Evolutionary conservation across 257 asterid genomes (phyloP).

Genomic region (Capsicum rhomboideum): DNA sequence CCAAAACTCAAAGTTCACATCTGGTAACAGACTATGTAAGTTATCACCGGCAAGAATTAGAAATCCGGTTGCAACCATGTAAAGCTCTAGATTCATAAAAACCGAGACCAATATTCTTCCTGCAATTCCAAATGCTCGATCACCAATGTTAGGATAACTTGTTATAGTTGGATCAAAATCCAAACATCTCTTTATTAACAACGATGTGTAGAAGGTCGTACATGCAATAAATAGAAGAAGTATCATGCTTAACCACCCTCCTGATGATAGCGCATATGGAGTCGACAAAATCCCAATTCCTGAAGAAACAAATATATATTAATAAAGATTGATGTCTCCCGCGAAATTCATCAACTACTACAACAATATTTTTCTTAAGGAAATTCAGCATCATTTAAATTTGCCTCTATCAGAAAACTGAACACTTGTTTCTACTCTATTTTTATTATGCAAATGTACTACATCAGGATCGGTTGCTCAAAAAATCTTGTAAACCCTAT

Average conservation of each 20-base stretch:
- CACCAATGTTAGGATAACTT: conserved; percentile 73
- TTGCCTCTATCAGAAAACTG: too few species aligned
- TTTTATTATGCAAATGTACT: too few species aligned
- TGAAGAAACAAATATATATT: too few species aligned
- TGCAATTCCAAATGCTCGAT: conserved; percentile 56
- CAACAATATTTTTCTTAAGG: too few species aligned
- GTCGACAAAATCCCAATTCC: conserved; percentile 85
- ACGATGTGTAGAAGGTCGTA: conserved; percentile 53
- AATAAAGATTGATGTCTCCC: too few species aligned
- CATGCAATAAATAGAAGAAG: conserved; percentile 58
- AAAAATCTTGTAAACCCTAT: too few species aligned
- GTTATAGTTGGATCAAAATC: conserved; percentile 54
- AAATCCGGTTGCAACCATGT: conserved; percentile 83
- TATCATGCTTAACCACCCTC: conserved; percentile 78
- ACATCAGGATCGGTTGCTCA: too few species aligned
- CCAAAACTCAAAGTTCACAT: conserved; percentile 14
- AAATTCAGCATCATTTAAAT: too few species aligned
- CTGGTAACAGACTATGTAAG: conserved; percentile 39
- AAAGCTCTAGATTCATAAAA: conserved; percentile 62
- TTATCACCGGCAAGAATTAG: conserved; percentile 87
- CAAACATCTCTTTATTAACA: conserved; percentile 74
- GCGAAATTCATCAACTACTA: too few species aligned
- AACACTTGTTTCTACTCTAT: too few species aligned
- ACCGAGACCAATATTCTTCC: conserved; percentile 58
- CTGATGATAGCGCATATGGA: conserved; percentile 74